Conservation (phyloP, 2,329 filamentous ascomycete species). For the Fusarium lyarnte region DNA sequence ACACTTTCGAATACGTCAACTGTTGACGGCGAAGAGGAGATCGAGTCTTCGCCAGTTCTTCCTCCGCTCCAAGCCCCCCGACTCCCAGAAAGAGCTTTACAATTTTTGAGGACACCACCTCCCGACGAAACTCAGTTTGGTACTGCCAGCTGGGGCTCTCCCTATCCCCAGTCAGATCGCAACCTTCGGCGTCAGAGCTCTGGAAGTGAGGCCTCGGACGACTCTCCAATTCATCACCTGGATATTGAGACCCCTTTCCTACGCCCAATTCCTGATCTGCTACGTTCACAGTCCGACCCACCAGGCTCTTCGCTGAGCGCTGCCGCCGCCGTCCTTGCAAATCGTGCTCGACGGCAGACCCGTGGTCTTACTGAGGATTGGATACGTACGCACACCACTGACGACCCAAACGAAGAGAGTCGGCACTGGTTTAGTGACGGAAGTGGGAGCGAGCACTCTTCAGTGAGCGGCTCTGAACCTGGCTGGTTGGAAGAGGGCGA, state of each 20-base stretch:
- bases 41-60: constrained; percentile 66
- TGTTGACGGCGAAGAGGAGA: constrained; percentile 64
- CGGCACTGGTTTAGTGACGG: constrained; percentile 85
- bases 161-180: constrained; percentile 76
- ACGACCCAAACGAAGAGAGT: constrained; percentile 71
- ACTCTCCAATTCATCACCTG: constrained; percentile 68
- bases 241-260: constrained; percentile 71
- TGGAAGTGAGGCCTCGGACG: constrained; percentile 68
- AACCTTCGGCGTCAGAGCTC: constrained; percentile 62
- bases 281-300: constrained; percentile 44
- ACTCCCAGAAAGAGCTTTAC: constrained; percentile 64
- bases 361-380: constrained; percentile 81
- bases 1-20: constrained; percentile 71
- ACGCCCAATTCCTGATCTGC: constrained; percentile 61
- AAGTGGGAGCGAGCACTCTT: constrained; percentile 78
- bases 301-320: constrained; percentile 55
- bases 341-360: constrained; percentile 67
- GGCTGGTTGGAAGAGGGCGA: constrained; percentile 62
- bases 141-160: constrained; percentile 91
- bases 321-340: constrained; percentile 70
- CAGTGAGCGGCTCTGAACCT: constrained; percentile 72
- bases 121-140: constrained; percentile 58
- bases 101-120: constrained; percentile 65
- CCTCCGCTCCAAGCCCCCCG: constrained; percentile 68
- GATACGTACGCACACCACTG: constrained; percentile 86